Conservation (phyloP, 768 basidiomycete species). For the Galerina sulciceps region DNA sequence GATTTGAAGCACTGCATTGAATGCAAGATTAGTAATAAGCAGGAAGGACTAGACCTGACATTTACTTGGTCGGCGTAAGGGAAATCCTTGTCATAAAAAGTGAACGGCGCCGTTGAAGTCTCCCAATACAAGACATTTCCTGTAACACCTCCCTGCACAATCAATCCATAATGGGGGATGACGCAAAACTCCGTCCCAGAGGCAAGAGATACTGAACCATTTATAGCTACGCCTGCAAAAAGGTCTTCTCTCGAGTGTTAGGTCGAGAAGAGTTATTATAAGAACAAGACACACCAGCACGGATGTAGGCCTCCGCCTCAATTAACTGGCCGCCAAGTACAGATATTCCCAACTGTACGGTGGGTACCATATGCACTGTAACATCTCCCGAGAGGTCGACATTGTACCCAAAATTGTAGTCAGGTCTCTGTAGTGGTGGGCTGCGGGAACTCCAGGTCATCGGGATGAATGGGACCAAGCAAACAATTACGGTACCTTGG, state of each 20-base stretch:
- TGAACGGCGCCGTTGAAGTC: conserved; percentile 1
- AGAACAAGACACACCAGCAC: conserved; percentile 9
- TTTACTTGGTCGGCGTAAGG: not conserved
- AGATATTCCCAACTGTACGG: conserved; percentile 26
- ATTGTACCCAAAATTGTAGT: conserved; percentile 8
- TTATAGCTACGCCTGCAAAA: conserved; percentile 20
- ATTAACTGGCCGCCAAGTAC: conserved; percentile 26
- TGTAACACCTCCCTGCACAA: conserved; percentile 13
- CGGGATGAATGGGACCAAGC: too few species aligned
- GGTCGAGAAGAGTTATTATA: not conserved
- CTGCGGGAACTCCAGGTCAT: not conserved
- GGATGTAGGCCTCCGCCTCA: conserved; percentile 26
- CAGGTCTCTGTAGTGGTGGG: not conserved
- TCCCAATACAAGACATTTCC: conserved; percentile 14
- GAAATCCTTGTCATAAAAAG: conserved; percentile 6
- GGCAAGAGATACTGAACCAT: conserved; percentile 19
- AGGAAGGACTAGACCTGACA: not conserved
- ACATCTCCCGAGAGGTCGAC: conserved; percentile 28
- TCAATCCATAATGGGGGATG: conserved; percentile 13
- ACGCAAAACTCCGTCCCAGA: conserved; percentile 11
- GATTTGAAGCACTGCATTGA: not conserved
- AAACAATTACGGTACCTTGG: not conserved
- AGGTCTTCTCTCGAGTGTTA: conserved; percentile 15
- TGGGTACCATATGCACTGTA: conserved; percentile 24
- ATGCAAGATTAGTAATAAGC: not conserved